A percentile compares a stretch with the other conserved stretches of the same genome.
These are phyloP conservation scores for Actinomucor elegans DNA, from an alignment of 371 early-diverging fungal genomes.

Conservation along the genomic window DNA sequence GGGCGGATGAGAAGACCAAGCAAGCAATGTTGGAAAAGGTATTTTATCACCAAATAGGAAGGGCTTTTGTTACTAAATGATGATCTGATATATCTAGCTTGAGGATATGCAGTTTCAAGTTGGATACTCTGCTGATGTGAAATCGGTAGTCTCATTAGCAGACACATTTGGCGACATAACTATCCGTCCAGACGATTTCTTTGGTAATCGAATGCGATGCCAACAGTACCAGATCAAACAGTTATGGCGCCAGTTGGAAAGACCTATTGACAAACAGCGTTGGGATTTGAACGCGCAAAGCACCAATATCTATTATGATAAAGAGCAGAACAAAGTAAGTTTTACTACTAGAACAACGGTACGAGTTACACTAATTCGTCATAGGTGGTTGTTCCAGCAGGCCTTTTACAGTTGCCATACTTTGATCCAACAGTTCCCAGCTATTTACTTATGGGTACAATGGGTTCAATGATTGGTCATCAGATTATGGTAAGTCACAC, in stretches of 20 bases:
- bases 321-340: conserved; percentile 25
- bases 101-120: conserved; percentile 29
- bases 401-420: conserved; percentile 53
- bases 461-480: conserved; percentile 62
- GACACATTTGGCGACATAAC: conserved; percentile 43
- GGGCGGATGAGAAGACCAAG: conserved; percentile 2
- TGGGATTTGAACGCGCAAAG: conserved; percentile 59
- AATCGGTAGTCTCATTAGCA: conserved; percentile 37
- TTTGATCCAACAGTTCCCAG: conserved; percentile 47
- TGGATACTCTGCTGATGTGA: conserved; percentile 43
- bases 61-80: not conserved
- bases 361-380: too few species aligned
- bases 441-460: conserved; percentile 54
- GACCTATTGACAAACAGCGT: conserved; percentile 36
- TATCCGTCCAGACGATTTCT: conserved; percentile 39
- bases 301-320: conserved; percentile 41
- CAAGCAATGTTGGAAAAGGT: conserved; percentile 36
- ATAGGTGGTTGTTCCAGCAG: conserved; percentile 55
- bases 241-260: too few species aligned
- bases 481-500: conserved; percentile 51
- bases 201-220: conserved; percentile 48
- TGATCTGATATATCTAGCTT: conserved; percentile 10
- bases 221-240: too few species aligned
- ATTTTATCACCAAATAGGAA: not conserved
- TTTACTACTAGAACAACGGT: too few species aligned